Conservation (phyloP, 345 rosid genomes). For the Reutealis trisperma region DNA sequence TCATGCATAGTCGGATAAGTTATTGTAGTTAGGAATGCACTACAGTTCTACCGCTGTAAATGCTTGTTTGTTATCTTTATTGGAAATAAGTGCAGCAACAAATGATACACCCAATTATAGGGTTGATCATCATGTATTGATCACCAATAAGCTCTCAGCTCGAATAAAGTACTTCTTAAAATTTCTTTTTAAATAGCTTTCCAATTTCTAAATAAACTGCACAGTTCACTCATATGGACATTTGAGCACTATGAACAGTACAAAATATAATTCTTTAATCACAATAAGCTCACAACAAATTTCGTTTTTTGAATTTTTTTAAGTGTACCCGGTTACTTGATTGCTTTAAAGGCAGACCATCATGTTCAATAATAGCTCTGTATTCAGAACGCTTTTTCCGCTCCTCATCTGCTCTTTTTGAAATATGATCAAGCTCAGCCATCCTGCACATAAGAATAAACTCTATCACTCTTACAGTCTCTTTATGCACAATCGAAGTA, state of each 20-base stretch:
- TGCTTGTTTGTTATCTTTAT: not conserved
- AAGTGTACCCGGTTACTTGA: constrained; percentile 49
- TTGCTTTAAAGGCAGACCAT: constrained; percentile 74
- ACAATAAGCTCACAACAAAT: not conserved
- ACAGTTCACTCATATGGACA: not conserved
- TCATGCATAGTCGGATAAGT: not conserved
- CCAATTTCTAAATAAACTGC: not conserved
- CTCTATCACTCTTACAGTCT: not conserved
- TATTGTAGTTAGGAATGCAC: not conserved
- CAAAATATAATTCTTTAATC: too few relatives aligned
- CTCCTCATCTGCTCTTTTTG: constrained; percentile 73
- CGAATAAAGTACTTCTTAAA: not conserved
- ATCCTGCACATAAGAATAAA: constrained; percentile 40
- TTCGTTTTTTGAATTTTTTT: not conserved
- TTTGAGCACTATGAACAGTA: too few relatives aligned
- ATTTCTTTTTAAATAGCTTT: not conserved
- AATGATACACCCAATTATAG: not conserved
- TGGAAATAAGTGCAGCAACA: not conserved
- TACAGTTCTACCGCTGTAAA: not conserved
- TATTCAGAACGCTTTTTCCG: constrained; percentile 59
- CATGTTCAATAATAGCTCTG: constrained; percentile 83
- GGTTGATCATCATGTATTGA: not conserved
- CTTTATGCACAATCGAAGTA: not conserved
- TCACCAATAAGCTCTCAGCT: not conserved
- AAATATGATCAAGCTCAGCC: constrained; percentile 59